Evolutionary conservation across 2,329 filamentous ascomycete genomes (phyloP).

Genomic region (Pezicula radicicola): DNA sequence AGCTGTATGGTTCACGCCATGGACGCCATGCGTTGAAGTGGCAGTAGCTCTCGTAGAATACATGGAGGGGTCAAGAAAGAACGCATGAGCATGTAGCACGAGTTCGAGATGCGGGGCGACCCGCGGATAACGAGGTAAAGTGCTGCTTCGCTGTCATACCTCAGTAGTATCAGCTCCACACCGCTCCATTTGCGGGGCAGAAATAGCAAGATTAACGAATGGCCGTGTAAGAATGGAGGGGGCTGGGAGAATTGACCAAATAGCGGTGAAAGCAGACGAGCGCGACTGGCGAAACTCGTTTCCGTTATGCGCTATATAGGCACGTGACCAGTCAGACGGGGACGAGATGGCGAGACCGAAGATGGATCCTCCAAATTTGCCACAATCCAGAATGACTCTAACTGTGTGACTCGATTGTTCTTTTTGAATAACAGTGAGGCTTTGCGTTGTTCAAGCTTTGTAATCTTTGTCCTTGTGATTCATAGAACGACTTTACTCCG

Average conservation of each 20-base stretch:
- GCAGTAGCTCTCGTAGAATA: background rate
- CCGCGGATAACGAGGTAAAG: background rate
- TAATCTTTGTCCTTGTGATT: too few species aligned
- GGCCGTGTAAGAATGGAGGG: background rate
- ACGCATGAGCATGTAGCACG: slow-evolving; percentile 1
- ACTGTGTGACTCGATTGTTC: too few species aligned
- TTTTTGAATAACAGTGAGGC: too few species aligned
- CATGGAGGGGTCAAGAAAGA: background rate
- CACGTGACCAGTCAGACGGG: too few species aligned
- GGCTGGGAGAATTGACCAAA: background rate
- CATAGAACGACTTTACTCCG: background rate
- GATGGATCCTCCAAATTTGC: too few species aligned
- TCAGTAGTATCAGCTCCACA: background rate
- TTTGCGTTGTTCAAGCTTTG: too few species aligned
- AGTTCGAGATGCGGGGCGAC: background rate
- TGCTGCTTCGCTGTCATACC: background rate
- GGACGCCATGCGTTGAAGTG: background rate
- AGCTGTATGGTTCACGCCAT: slow-evolving; percentile 1
- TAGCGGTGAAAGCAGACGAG: background rate
- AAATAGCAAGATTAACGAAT: background rate
- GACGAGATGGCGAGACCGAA: too few species aligned
- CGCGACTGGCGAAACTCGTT: too few species aligned
- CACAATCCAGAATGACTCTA: too few species aligned
- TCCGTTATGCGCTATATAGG: too few species aligned
- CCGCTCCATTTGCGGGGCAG: background rate